Percentiles rank a stretch among this genome's conserved stretches.
phyloP scores from a whole-genome alignment of 164 flowering plant species.

The Litsea cubeba region DNA sequence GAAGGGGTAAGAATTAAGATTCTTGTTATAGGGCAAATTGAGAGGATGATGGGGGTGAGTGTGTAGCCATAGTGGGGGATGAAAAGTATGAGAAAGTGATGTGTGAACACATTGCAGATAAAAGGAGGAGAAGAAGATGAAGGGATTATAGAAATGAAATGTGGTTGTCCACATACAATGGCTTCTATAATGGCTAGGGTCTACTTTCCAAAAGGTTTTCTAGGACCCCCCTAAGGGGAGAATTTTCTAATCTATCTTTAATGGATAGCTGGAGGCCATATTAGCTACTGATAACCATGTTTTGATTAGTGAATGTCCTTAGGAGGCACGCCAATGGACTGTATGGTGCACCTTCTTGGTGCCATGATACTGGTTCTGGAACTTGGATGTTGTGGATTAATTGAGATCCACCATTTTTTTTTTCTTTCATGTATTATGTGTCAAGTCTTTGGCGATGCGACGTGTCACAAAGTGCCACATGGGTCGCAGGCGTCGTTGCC shows the following conservation, averaged over 20 bases:
- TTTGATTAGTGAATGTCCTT: background rate
- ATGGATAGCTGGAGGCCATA: background rate
- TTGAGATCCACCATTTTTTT: too few species aligned
- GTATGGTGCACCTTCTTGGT: background rate
- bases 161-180: background rate
- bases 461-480: too few species aligned
- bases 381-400: too few species aligned
- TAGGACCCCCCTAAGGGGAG: background rate
- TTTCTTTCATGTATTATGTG: too few species aligned
- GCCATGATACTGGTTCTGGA: too few species aligned
- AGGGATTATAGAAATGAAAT: background rate
- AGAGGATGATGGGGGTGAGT: background rate
- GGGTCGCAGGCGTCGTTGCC: too few species aligned
- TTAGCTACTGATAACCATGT: background rate
- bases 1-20: too few species aligned
- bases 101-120: background rate
- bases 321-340: background rate
- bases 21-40: too few species aligned
- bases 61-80: background rate
- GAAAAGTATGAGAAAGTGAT: background rate
- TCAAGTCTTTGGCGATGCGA: too few species aligned
- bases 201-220: background rate
- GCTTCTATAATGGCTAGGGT: background rate
- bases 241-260: background rate
- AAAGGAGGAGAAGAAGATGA: background rate